These are phyloP conservation scores for Stagonosporopsis chrysanthemi DNA, from an alignment of 2,329 filamentous ascomycete species.

Conservation along the genomic window DNA sequence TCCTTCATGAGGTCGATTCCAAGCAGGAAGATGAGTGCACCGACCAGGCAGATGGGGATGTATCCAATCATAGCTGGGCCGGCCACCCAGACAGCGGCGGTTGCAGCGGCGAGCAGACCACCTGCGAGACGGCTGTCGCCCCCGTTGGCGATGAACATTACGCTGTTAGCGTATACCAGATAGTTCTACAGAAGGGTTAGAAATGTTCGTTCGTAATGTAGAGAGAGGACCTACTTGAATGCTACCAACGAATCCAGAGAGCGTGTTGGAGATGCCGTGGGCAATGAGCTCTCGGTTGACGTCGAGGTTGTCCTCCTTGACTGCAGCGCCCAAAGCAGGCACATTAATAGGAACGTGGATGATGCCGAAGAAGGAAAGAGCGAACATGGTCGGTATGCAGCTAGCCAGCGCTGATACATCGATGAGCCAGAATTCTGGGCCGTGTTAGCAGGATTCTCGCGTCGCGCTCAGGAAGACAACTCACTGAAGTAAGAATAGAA, in stretches of 20 bases:
- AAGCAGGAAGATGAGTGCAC: slow-evolving; percentile 90
- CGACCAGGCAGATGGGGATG: slow-evolving; percentile 97
- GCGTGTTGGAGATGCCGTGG: slow-evolving; percentile 89
- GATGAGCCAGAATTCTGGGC: slow-evolving; percentile 77
- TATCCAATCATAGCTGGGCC: slow-evolving; percentile 90
- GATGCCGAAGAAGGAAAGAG: slow-evolving; percentile 95
- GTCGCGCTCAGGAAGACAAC: slow-evolving; percentile 36
- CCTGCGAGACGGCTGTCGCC: slow-evolving; percentile 88
- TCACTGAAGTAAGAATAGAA: slow-evolving; percentile 95
- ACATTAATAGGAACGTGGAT: slow-evolving; percentile 98
- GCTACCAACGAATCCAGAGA: slow-evolving; percentile 86
- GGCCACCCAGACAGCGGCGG: slow-evolving; percentile 80
- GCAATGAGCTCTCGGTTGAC: slow-evolving; percentile 90
- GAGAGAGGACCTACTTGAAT: slow-evolving; percentile 65
- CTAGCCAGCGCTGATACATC: slow-evolving; percentile 84
- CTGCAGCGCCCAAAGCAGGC: slow-evolving; percentile 87
- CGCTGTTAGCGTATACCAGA: slow-evolving; percentile 94
- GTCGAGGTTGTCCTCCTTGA: slow-evolving; percentile 89
- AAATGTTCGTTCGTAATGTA: background rate
- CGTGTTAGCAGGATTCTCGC: slow-evolving; percentile 7
- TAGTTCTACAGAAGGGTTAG: slow-evolving; percentile 73
- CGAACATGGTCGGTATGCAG: slow-evolving; percentile 92
- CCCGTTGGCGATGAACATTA: slow-evolving; percentile 94
- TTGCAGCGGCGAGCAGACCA: slow-evolving; percentile 80
- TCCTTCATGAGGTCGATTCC: slow-evolving; percentile 92